Percentiles rank a stretch among this genome's conserved stretches.
These are phyloP conservation scores for Colletotrichum noveboracense DNA, from an alignment of 2,329 filamentous ascomycete species.

Conservation along the genomic window DNA sequence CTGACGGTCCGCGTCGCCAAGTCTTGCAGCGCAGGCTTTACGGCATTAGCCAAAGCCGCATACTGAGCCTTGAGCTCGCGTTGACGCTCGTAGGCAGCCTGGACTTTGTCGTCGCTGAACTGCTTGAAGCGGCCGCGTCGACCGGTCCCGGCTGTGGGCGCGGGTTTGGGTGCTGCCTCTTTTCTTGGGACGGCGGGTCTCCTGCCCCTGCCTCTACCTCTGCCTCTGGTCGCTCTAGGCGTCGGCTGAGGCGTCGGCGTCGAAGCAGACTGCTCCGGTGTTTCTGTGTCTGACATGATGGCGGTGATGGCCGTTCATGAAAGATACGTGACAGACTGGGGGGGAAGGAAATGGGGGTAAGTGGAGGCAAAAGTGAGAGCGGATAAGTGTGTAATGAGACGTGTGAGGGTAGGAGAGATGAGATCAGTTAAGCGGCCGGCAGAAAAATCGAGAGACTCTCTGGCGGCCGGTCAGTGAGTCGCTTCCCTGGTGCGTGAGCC, in stretches of 20 bases:
- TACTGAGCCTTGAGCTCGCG: constrained; percentile 71
- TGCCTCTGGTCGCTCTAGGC: constrained; percentile 25
- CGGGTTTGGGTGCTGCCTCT: constrained; percentile 36
- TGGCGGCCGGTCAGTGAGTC: not conserved
- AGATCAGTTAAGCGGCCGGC: not conserved
- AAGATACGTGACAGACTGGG: constrained; percentile 17
- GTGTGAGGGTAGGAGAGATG: constrained; percentile 10
- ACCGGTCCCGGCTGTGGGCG: constrained; percentile 37
- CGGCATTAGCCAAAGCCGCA: constrained; percentile 63
- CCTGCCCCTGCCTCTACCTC: constrained; percentile 22
- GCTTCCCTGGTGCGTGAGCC: not conserved
- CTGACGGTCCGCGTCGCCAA: constrained; percentile 66
- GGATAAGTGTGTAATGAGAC: constrained; percentile 21
- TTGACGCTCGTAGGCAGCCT: constrained; percentile 67
- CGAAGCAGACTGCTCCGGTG: constrained; percentile 22
- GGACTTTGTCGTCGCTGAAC: constrained; percentile 58
- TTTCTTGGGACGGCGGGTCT: constrained; percentile 22
- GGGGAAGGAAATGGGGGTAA: constrained; percentile 1
- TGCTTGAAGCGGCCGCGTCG: constrained; percentile 60
- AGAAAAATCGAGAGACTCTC: not conserved
- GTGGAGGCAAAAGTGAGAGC: constrained; percentile 22
- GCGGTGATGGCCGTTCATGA: constrained; percentile 25
- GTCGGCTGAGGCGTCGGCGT: constrained; percentile 22
- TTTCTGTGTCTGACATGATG: constrained; percentile 32
- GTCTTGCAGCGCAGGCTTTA: constrained; percentile 71